A percentile compares a stretch with the other conserved stretches of the same genome.
These are phyloP conservation scores for Thraustotheca clavata DNA, from an alignment of 352 stramenopile species.

Conservation along the genomic window DNA sequence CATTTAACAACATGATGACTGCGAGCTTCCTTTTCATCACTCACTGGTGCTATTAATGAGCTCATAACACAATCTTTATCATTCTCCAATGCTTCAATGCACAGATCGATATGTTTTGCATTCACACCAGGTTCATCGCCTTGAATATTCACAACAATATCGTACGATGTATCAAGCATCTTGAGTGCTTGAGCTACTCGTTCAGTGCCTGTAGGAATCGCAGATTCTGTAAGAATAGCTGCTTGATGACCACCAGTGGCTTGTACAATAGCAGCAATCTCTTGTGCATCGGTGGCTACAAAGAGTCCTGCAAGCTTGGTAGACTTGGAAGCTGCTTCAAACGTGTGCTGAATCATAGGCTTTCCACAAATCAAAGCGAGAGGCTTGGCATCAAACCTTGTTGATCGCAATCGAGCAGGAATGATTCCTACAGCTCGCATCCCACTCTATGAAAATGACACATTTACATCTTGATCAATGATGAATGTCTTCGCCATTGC, in stretches of 20 bases:
- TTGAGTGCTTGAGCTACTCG: constrained; percentile 56
- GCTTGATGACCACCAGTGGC: too few relatives aligned
- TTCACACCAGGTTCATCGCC: constrained; percentile 77
- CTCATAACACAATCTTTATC: constrained; percentile 58
- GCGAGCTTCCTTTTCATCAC: constrained; percentile 38
- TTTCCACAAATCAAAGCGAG: constrained; percentile 68
- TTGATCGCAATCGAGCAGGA: constrained; percentile 57
- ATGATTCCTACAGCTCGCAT: constrained; percentile 55
- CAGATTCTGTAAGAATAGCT: constrained; percentile 47
- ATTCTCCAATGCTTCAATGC: constrained; percentile 43
- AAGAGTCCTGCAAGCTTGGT: constrained; percentile 59
- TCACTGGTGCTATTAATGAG: constrained; percentile 61
- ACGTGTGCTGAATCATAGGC: constrained; percentile 82
- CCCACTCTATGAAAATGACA: neutral
- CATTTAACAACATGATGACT: constrained; percentile 75
- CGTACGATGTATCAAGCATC: constrained; percentile 39
- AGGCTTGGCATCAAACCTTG: constrained; percentile 71
- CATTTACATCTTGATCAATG: neutral
- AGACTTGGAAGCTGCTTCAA: constrained; percentile 39
- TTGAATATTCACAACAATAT: constrained; percentile 79
- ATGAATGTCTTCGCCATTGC: neutral
- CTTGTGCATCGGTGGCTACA: constrained; percentile 66
- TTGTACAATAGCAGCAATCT: constrained; percentile 41
- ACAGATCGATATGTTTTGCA: constrained; percentile 62
- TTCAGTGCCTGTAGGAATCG: constrained; percentile 61